Base-by-base conservation (phyloP, 306 rosid species). In the Quercus parvula region DNA sequence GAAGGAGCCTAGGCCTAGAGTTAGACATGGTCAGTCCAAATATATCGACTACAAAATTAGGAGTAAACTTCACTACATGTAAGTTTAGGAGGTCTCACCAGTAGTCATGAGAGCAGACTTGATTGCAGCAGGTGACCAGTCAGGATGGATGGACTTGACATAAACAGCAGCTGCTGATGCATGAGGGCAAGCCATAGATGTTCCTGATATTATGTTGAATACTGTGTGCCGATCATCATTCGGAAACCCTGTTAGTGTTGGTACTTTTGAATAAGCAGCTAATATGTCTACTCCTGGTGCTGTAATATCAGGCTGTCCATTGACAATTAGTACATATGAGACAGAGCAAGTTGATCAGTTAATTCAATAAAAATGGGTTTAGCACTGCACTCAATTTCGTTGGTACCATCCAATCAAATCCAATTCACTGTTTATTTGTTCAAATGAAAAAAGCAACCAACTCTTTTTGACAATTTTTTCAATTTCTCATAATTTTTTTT, bases 61-160 rank as follows among this genome's bases (percentile, higher is more conserved):
- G 52, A 2, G 14, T 46, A 46, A 46, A 46, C 52, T 46, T 46
- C 15, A 11, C 52, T 46, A 46, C 3, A 2, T 46, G 10, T 38
- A 38, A 64, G 35, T 56, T 79, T 30, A 62, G 70, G 81, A 70
- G 19, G 52, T 69, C 76, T 78, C 72, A 94, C 97, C 97, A 1
- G 97, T 89, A 79, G 97, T 94, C 93, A 92, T 92, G 79, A 94
- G 91, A 78, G 98, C 94, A 9, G 98, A 94, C 88, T 92, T 94
- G 84, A 94, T 81, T n/a, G 98, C 97, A 33, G 97, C 93, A 17
- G 97, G 97, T 41, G 89, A 89, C 98, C 98, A 92, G 14, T 88
- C 85, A 7, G 96, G 96, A 83, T 94, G 98, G 85, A 90, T 88
- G 76, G 96, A 82, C 84, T 90, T 90, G 92, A 92, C 88, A 62